Base-by-base conservation (phyloP, 495 filamentous ascomycete genomes). In the Penicillium lagena region DNA sequence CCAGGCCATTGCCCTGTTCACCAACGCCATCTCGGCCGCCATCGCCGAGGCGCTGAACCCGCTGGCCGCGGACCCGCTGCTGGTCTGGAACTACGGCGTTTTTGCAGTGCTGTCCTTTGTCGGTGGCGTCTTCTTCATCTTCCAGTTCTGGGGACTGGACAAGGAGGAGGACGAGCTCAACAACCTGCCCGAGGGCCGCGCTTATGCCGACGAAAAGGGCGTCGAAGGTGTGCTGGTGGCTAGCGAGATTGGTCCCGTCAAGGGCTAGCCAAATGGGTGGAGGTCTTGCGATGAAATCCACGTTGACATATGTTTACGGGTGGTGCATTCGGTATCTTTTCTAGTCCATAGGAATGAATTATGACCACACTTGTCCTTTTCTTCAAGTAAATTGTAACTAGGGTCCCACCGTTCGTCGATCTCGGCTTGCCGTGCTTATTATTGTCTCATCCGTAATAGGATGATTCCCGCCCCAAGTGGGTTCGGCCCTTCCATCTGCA, bases 91-190 rank as follows among this genome's bases (percentile, higher is more conserved):
- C 60, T 88, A 89, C 55, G 75, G 66, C n/a, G 60, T 75, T 7
- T 73, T 84, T 31, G 82, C 78, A 12, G 67, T 86, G 12, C 54
- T 87, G 8, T 70, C 82, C 2, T 70, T 73, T 41, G 34, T 83
- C 7, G 80, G 75, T 29, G 78, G 78, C 9, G 47, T 71, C 27
- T 45, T 66, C 14, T 88, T 88, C 67, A 83, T 75, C 61, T 47
- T 80, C 29, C 66, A 66, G 46, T 80, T 79, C 56, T 59, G 74
- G 17, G 39, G 59, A 7, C 59, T 85, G 2, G 83, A 89, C 46
- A 53, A 59, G 46, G 66, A 81, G 53, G 85, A 89, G 54, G 85
- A 87, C 50, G 56, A 62, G 28, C 72, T 89, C 22, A 89, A 87
- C 55, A 71, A 73, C 45, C 30, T 58, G 39, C 51, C 55, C 22